Evolutionary conservation across 768 basidiomycete genomes (phyloP).

Genomic region (Suillus plorans): DNA sequence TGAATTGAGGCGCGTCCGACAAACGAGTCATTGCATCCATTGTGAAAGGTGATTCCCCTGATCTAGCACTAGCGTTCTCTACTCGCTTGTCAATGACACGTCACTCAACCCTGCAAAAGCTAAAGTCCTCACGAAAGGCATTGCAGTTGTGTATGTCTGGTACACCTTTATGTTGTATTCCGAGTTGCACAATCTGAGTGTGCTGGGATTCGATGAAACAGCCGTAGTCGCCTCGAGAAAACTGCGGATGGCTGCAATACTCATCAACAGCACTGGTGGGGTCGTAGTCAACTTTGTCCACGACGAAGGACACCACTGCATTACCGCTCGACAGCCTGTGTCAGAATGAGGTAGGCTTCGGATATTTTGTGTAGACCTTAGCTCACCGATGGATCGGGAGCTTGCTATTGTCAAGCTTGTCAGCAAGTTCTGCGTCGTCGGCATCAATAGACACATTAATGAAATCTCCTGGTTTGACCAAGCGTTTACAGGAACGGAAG

Average conservation of each 20-base stretch:
- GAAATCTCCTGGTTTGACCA: constrained; percentile 75
- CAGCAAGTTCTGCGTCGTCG: constrained; percentile 30
- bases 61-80: neutral
- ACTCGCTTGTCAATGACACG: neutral
- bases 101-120: neutral
- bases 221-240: constrained; percentile 69
- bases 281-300: constrained; percentile 76
- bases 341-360: neutral
- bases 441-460: constrained; percentile 65
- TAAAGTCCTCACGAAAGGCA: constrained; percentile 44
- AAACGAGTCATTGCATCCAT: constrained; percentile 55
- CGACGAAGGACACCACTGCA: constrained; percentile 69
- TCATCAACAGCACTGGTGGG: constrained; percentile 38
- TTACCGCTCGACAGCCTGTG: constrained; percentile 23
- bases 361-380: neutral
- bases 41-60: constrained; percentile 17
- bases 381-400: constrained; percentile 1
- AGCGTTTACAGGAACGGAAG: constrained; percentile 52
- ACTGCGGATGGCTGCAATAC: constrained; percentile 49
- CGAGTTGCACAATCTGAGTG: constrained; percentile 79
- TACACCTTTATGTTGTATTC: constrained; percentile 66
- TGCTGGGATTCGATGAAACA: constrained; percentile 76
- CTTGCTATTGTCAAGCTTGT: neutral
- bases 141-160: constrained; percentile 53
- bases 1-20: constrained; percentile 56